Percentiles rank a stretch among this genome's conserved stretches.
Evolutionary conservation across 768 basidiomycete species (phyloP).

Genomic region (Amanita polypyramis): DNA sequence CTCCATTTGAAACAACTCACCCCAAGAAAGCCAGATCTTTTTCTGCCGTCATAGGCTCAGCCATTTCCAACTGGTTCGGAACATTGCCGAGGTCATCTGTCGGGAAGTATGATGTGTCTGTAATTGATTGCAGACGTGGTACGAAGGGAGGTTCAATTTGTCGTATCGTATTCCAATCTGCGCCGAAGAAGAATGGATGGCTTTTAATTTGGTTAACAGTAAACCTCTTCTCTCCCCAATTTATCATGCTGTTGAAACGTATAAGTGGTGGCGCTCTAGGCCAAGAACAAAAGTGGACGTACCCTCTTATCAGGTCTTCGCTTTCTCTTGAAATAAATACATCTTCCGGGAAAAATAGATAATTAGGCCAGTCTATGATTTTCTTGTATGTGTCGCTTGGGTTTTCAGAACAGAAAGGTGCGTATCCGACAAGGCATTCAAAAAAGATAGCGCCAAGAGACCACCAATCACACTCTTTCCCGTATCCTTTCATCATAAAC

Average conservation of each 20-base stretch:
- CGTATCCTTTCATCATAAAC: slow-evolving; percentile 94
- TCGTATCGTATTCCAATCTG: slow-evolving; percentile 87
- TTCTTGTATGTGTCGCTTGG: slow-evolving; percentile 98
- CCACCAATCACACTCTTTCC: slow-evolving; percentile 99
- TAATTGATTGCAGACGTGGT: slow-evolving; percentile 83
- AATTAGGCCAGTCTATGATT: slow-evolving; percentile 91
- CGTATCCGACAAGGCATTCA: slow-evolving; percentile 96
- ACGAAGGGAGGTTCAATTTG: slow-evolving; percentile 96
- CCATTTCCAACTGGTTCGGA: slow-evolving; percentile 46
- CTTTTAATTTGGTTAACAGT: slow-evolving; percentile 81
- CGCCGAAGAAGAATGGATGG: slow-evolving; percentile 92
- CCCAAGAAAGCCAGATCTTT: slow-evolving; percentile 61
- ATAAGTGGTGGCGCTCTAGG: background rate
- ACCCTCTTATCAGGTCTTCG: slow-evolving; percentile 84
- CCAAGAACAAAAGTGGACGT: slow-evolving; percentile 14
- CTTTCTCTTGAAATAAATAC: slow-evolving; percentile 89
- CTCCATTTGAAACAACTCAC: slow-evolving; percentile 22
- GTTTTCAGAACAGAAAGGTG: slow-evolving; percentile 95
- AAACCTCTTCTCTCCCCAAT: slow-evolving; percentile 66
- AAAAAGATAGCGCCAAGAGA: slow-evolving; percentile 98
- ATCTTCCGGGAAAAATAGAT: slow-evolving; percentile 91
- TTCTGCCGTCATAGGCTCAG: slow-evolving; percentile 54
- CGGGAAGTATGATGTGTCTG: slow-evolving; percentile 95
- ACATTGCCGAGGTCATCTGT: slow-evolving; percentile 81
- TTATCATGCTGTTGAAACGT: slow-evolving; percentile 60